Evolutionary conservation across 768 basidiomycete species (phyloP).

Genomic region (Cyclocybe aegerita): DNA sequence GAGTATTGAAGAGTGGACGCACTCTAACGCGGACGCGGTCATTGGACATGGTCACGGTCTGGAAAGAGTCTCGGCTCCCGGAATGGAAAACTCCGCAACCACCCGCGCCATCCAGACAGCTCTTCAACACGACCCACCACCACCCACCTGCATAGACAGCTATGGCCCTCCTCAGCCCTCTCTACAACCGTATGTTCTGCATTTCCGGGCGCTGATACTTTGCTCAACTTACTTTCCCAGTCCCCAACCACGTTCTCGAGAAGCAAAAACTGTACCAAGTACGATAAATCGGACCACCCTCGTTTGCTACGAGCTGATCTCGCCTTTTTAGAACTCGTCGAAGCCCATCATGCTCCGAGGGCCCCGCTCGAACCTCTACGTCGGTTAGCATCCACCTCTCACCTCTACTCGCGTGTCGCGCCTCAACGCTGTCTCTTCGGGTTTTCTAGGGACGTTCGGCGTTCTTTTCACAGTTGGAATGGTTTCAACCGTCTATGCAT

Average conservation of each 20-base stretch:
- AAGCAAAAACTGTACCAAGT: constrained; percentile 73
- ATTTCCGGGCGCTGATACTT: neutral
- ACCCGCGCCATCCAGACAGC: constrained; percentile 28
- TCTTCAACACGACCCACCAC: constrained; percentile 20
- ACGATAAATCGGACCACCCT: constrained; percentile 2
- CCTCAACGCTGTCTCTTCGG: constrained; percentile 1
- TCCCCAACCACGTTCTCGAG: constrained; percentile 63
- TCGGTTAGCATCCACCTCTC: constrained; percentile 42
- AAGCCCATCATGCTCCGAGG: constrained; percentile 59
- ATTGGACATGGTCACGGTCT: constrained; percentile 42
- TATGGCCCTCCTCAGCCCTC: constrained; percentile 53
- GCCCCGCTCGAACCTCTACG: constrained; percentile 62
- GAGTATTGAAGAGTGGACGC: constrained; percentile 30
- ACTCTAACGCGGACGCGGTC: constrained; percentile 83
- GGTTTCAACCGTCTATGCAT: constrained; percentile 49
- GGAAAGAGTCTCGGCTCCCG: constrained; percentile 39
- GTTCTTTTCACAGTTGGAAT: constrained; percentile 55
- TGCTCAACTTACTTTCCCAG: constrained; percentile 20
- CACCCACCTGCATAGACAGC: constrained; percentile 8
- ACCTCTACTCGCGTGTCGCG: neutral
- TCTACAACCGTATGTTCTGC: constrained; percentile 60
- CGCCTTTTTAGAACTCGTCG: constrained; percentile 36
- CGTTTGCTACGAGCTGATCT: constrained; percentile 4
- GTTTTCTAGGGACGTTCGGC: constrained; percentile 50
- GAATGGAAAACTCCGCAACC: constrained; percentile 45